Evolutionary conservation across 331 rosid genomes (phyloP), one percentile per base, ranked within the genome.

Genomic region (Saraca asoca): DNA sequence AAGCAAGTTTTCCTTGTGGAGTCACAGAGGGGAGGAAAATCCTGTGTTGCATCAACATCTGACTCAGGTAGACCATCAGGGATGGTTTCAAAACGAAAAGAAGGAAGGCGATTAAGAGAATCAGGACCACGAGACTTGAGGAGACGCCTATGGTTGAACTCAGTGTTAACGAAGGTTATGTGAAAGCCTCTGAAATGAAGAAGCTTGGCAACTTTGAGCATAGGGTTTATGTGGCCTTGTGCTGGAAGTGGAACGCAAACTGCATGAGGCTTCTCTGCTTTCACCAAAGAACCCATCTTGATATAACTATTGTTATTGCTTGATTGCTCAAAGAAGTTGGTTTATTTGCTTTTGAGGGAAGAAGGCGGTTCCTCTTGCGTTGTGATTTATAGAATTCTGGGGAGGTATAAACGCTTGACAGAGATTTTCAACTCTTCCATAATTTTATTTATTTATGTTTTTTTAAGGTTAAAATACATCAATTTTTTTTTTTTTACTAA

Each of bases 21-120:
- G 2, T 62, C 79, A 71, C 78, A 19, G 2, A 80, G 44, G 0
- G 66, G 5, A 9, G 74, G 80, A 68, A 85, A 12, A 31, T 85
- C 91, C 38, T 78, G 83, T 9, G 83, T 80, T 43, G 77, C 79
- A 43, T 80, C 74, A 7, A 19, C 53, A 24, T 74, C 83, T 1
- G 74, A 76, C 3, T 75, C 75, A 0, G 85, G 79, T 67, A 83
- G 17, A n/a, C 85, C 81, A 0, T 83, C 88, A 0, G 81, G 83
- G 37, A 84, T 80, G 31, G 78, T 51, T 39, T 75, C 75, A 2
- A 84, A 84, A 44, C 7, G 55, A 38, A 65, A 65, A 12, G 12
- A 35, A 0, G 38, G 37, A 7, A 12, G 4, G 38, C 70, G 59
- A 19, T 17, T 65, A 0, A 34, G 6, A 2, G 24, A 60, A 1